phyloP scores from a whole-genome alignment of 345 rosid genomes.

The Bruguiera gymnorhiza region DNA sequence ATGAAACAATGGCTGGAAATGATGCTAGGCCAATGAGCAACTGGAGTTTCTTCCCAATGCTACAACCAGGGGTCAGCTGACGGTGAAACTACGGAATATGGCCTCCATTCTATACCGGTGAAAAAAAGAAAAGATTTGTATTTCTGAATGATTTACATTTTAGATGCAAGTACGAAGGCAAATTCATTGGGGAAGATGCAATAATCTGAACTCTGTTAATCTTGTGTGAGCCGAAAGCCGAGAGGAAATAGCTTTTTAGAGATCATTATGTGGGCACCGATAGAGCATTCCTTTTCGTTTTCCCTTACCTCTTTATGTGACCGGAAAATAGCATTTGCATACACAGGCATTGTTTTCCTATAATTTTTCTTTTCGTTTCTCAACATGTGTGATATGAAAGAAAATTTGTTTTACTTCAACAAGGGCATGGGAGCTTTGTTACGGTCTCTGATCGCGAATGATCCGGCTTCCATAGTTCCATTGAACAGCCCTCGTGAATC shows the following conservation, averaged over 20 bases:
- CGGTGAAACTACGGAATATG: slow-evolving; percentile 10
- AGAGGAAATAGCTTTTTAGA: slow-evolving; percentile 29
- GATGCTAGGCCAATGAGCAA: slow-evolving; percentile 49
- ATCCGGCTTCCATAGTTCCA: background rate
- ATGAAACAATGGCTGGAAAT: slow-evolving; percentile 68
- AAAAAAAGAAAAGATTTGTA: slow-evolving; percentile 10
- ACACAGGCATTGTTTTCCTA: slow-evolving; percentile 22
- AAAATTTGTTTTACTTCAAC: background rate
- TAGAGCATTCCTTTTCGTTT: slow-evolving; percentile 35
- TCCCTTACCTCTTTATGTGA: slow-evolving; percentile 2
- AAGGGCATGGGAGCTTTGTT: background rate
- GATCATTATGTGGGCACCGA: slow-evolving; percentile 23
- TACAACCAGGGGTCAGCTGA: slow-evolving; percentile 74
- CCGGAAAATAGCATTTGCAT: slow-evolving; percentile 22
- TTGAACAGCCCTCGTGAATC: background rate
- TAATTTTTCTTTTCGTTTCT: slow-evolving; percentile 5
- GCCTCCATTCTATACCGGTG: background rate
- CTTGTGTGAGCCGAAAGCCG: slow-evolving; percentile 2
- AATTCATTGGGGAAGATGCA: background rate
- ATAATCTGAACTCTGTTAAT: background rate
- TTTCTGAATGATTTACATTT: slow-evolving; percentile 14
- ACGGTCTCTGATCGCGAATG: background rate
- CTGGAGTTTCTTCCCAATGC: slow-evolving; percentile 86
- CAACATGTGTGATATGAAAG: slow-evolving; percentile 21
- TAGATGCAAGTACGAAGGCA: slow-evolving; percentile 24